Evolutionary conservation across 176 grass and related monocot species (phyloP), one percentile per base, ranked within the genome.

Genomic region (Rhipidocladum racemiflorum): DNA sequence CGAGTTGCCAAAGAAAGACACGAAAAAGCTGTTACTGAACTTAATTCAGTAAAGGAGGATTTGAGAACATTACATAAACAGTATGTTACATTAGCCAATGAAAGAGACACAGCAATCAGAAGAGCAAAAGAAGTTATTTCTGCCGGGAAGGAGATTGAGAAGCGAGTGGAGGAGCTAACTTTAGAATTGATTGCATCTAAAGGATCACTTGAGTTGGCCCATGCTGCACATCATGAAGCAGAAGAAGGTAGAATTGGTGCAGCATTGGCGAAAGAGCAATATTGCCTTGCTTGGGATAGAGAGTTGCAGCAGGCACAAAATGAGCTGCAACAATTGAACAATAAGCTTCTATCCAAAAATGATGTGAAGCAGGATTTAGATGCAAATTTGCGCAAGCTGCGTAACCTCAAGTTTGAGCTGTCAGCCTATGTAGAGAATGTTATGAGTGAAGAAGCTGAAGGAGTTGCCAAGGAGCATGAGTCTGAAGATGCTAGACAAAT

Each of bases 181-280:
- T 27, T 95, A 74, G 92, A 95, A 62, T 68, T 98, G 40, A 92
- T 95, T 70, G 62, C 84, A 20, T 74, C 82, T 51, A 93, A 98
- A 89, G 92, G 94, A 81, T 89, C 87, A 77, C 80, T 97, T 74
- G 92, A 97, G 68, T 92, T 87, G 35, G 90, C 90, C 14, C 90
- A 98, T 87, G 89, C 92, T 72, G 88, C 84, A 46, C 95, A 98
- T 88, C 92, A 89, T 34, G 92, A 98, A 42, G 90, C 90, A 76
- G 95, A 98, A 78, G 95, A 95, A 87, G 75, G 61, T 63, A 91
- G 95, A 83, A 94, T 95, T 18, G 68, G 82, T 55, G 82, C 90
- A 75, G 78, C 65, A 74, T 83, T 95, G 43, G 79, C 49, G 9
- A 93, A 88, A 84, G 95, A 95, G 63, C 86, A 93, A 85, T 92